These are phyloP conservation scores for Sugiyamaella neomexicana DNA, from an alignment of 1,139 yeast species.

Conservation along the genomic window DNA sequence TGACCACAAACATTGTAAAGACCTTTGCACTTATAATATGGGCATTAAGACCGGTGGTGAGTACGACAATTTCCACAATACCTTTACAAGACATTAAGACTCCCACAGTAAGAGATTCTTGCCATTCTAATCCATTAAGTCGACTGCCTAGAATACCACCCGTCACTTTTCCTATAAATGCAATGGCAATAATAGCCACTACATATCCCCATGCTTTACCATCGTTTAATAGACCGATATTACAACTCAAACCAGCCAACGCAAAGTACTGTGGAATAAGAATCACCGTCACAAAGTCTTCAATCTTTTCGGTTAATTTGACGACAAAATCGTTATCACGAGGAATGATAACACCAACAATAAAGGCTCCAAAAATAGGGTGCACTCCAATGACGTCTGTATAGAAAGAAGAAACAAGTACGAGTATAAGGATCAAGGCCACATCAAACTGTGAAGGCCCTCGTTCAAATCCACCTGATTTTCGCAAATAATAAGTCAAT, in stretches of 20 bases:
- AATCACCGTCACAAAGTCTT: conserved; percentile 68
- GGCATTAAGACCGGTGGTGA: conserved; percentile 70
- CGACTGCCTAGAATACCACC: conserved; percentile 70
- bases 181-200: conserved; percentile 62
- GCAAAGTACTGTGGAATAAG: conserved; percentile 78
- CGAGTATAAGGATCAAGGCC: conserved; percentile 54
- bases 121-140: conserved; percentile 60
- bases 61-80: conserved; percentile 66
- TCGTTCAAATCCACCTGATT: conserved; percentile 52
- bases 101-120: conserved; percentile 74
- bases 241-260: conserved; percentile 69
- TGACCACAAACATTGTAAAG: conserved; percentile 76
- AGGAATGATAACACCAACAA: conserved; percentile 76
- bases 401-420: conserved; percentile 67
- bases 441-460: conserved; percentile 69
- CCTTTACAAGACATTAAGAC: conserved; percentile 88
- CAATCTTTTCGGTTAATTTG: conserved; percentile 68
- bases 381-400: conserved; percentile 82
- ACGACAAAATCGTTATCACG: conserved; percentile 73
- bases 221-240: conserved; percentile 58
- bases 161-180: conserved; percentile 61
- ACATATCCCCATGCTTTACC: conserved; percentile 80
- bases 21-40: conserved; percentile 62
- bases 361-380: conserved; percentile 79
- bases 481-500: conserved; percentile 48